phyloP scores from a whole-genome alignment of 2,329 filamentous ascomycete genomes.

The Colletotrichum tamarilloi region DNA sequence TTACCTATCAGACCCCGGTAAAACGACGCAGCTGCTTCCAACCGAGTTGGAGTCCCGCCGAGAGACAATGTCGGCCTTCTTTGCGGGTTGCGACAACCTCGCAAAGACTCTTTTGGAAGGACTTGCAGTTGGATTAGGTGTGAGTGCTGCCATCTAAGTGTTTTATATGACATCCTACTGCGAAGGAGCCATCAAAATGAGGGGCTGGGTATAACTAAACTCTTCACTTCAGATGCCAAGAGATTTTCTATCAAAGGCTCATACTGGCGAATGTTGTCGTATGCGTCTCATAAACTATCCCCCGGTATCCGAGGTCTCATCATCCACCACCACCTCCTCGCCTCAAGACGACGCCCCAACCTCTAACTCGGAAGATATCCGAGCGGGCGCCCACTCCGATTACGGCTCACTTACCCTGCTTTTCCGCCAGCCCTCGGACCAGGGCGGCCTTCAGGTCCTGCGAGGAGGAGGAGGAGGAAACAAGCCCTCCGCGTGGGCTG shows the following conservation, averaged over 20 bases:
- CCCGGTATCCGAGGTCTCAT: constrained; percentile 77
- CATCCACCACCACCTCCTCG: constrained; percentile 52
- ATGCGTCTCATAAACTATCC: constrained; percentile 63
- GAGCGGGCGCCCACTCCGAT: constrained; percentile 92
- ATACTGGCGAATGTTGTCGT: constrained; percentile 53
- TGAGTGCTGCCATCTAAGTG: constrained; percentile 46
- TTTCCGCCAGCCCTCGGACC: constrained; percentile 79
- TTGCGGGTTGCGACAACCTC: constrained; percentile 19
- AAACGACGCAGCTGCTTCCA: constrained; percentile 20
- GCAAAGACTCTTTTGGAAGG: constrained; percentile 29
- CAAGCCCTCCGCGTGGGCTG: constrained; percentile 61
- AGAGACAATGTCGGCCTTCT: constrained; percentile 18
- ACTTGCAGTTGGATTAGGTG: constrained; percentile 80
- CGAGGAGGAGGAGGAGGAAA: constrained; percentile 46
- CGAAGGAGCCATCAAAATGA: neutral
- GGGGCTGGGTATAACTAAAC: neutral
- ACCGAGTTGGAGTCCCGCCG: constrained; percentile 21
- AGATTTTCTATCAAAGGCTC: constrained; percentile 65
- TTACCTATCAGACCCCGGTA: constrained; percentile 33
- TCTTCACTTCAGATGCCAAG: constrained; percentile 44
- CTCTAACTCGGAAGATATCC: constrained; percentile 69
- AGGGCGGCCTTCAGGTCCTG: constrained; percentile 87
- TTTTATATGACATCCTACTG: neutral
- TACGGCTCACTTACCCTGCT: constrained; percentile 80
- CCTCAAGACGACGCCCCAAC: constrained; percentile 26